Conservation (phyloP, 345 rosid species). For the Euphorbia pulcherrima region DNA sequence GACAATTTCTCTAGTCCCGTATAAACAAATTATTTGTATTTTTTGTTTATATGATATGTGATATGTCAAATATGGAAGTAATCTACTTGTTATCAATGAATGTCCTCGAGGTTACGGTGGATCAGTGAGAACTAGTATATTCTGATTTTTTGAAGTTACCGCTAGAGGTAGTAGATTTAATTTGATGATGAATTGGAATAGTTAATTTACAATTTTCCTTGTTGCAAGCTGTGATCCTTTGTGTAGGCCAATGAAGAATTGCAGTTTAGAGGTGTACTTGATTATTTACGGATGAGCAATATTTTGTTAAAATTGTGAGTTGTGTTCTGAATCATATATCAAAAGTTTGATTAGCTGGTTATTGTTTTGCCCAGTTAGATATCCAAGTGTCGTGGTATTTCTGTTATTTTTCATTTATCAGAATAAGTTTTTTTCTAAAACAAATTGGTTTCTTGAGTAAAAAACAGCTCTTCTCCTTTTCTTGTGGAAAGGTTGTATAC, state of each 20-base stretch:
- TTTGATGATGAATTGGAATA: constrained; percentile 15
- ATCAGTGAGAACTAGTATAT: constrained; percentile 95
- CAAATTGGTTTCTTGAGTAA: too few relatives aligned
- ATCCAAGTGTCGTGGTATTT: too few relatives aligned
- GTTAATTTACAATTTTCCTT: constrained; percentile 18
- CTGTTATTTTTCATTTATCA: too few relatives aligned
- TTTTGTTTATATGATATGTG: constrained; percentile 27
- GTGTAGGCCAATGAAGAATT: constrained; percentile 78
- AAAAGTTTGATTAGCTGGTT: not conserved
- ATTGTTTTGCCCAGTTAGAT: constrained; percentile 2
- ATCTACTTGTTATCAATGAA: constrained; percentile 98
- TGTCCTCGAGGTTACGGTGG: constrained; percentile 98
- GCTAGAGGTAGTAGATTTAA: constrained; percentile 52
- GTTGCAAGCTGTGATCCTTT: constrained; percentile 21
- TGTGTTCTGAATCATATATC: constrained; percentile 17
- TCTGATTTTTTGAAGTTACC: constrained; percentile 86
- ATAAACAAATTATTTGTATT: constrained; percentile 15
- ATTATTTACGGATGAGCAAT: constrained; percentile 91
- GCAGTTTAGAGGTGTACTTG: constrained; percentile 75
- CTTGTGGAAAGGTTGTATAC: too few relatives aligned
- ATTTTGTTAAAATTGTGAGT: constrained; percentile 86
- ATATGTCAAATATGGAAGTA: constrained; percentile 79
- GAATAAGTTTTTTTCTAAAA: too few relatives aligned
- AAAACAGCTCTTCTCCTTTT: too few relatives aligned
- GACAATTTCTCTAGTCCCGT: constrained; percentile 12